Base-by-base conservation (phyloP, 768 basidiomycete species). In the Boletellus ananas region DNA sequence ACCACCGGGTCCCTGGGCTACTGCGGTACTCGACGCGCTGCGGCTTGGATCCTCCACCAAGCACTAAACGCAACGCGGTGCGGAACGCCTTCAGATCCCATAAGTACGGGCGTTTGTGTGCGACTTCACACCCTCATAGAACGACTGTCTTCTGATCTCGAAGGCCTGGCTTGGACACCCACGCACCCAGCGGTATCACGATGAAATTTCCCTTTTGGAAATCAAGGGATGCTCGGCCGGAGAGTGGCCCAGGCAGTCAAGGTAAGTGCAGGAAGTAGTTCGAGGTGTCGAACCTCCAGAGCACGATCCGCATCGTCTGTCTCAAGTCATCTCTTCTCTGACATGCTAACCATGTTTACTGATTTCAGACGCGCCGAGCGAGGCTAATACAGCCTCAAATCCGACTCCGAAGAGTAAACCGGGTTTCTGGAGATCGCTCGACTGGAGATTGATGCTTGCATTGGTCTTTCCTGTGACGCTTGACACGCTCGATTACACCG, bases 391-490 rank as follows among this genome's bases (percentile, higher is more conserved):
- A 3, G 1, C 23, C 31, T 43, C 43, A 16, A 17, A 16, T 35
- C 10, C 44, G 13, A 34, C 11, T 29, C 27, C 49, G 1, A 45
- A 51, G 9, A 7, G 35, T 33, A 52, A 51, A 20, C 52, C 46
- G 14, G 49, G 64, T 25, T 68, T 68, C 35, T 66, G 65, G 58
- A 64, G 54, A 37, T 53, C 49, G 6, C 11, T 68, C 4, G 56
- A 66, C 45, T 66, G 66, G 66, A 57, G 52, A 38, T 45, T 67
- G 51, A 59, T 71, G 62, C 37, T 56, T 23, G 72, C 73, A 3
- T 58, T 78, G 7, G n/a, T 67, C 16, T 60, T 78, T 42, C 77
- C 78, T 0, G 69, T 77, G 12, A 59, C 64, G 34, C 64, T 78
- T 1, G 77, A 78, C 42, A 67, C 67, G 0, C 49, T 68, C 1